A percentile compares a stretch with the other conserved stretches of the same genome.
phyloP scores from a whole-genome alignment of 106 monocot species.

The Posidonia australis region DNA sequence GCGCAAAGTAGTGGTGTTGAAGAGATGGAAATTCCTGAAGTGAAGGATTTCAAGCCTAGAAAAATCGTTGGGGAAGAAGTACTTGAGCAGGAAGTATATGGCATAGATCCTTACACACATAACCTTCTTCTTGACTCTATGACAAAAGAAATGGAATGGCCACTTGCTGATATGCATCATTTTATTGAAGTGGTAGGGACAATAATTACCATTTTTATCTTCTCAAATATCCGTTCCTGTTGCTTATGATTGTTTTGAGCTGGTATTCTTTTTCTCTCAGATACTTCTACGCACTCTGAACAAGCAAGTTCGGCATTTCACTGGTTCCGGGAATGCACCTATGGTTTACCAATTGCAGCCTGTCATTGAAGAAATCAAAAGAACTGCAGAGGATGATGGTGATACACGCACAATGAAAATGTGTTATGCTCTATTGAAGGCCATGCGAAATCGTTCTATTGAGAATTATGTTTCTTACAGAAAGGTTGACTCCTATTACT shows the following conservation, averaged over 20 bases:
- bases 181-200: slow-evolving; percentile 82
- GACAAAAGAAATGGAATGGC: slow-evolving; percentile 69
- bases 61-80: slow-evolving; percentile 87
- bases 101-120: slow-evolving; percentile 97
- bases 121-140: slow-evolving; percentile 94
- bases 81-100: slow-evolving; percentile 97
- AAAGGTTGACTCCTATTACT: slow-evolving; percentile 37
- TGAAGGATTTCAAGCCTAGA: slow-evolving; percentile 93
- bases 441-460: slow-evolving; percentile 69
- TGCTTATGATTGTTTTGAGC: not conserved
- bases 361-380: slow-evolving; percentile 73
- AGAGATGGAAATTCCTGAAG: slow-evolving; percentile 95
- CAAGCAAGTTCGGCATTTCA: slow-evolving; percentile 73
- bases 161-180: slow-evolving; percentile 54
- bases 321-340: slow-evolving; percentile 84
- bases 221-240: not conserved
- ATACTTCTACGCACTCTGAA: slow-evolving; percentile 67
- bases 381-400: slow-evolving; percentile 56
- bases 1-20: slow-evolving; percentile 67
- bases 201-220: not conserved
- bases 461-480: slow-evolving; percentile 98
- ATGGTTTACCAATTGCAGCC: slow-evolving; percentile 75
- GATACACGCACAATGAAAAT: slow-evolving; percentile 38
- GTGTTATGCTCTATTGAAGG: slow-evolving; percentile 61
- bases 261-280: slow-evolving; percentile 23